Conservation (phyloP, 164 flowering plant species). For the Cinnamomum micranthum region DNA sequence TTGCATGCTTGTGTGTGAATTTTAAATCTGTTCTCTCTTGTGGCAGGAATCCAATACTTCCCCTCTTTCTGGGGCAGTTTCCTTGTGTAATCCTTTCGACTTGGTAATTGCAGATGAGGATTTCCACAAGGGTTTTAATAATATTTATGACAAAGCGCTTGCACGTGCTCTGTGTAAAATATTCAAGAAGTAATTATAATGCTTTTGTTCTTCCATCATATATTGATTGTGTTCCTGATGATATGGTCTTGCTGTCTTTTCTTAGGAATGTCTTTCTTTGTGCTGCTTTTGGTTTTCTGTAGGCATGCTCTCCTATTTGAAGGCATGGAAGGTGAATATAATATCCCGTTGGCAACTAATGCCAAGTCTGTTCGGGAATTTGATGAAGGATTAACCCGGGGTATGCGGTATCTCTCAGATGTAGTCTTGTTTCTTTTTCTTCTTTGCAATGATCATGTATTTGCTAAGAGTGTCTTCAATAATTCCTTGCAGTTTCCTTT, state of each 20-base stretch:
- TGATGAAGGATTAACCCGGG: constrained; percentile 83
- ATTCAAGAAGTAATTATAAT: constrained; percentile 57
- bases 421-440: constrained; percentile 1
- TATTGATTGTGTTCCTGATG: not conserved
- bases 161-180: constrained; percentile 59
- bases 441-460: not conserved
- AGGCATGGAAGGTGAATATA: constrained; percentile 72
- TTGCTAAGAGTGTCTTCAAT: constrained; percentile 13
- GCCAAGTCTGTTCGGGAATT: constrained; percentile 79
- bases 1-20: constrained; percentile 8
- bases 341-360: constrained; percentile 61
- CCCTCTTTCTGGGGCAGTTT: constrained; percentile 84
- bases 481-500: constrained; percentile 65
- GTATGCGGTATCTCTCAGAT: constrained; percentile 24
- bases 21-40: constrained; percentile 7
- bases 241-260: not conserved
- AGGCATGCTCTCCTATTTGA: constrained; percentile 84
- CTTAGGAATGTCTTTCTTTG: not conserved
- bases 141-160: constrained; percentile 79
- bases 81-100: constrained; percentile 94
- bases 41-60: constrained; percentile 74
- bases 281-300: constrained; percentile 14
- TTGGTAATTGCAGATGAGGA: constrained; percentile 85
- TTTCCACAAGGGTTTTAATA: constrained; percentile 85
- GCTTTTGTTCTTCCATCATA: not conserved